Evolutionary conservation across 108 stramenopile species (phyloP), one percentile per base, ranked within the genome.

Genomic region (Cyclotella baltica): DNA sequence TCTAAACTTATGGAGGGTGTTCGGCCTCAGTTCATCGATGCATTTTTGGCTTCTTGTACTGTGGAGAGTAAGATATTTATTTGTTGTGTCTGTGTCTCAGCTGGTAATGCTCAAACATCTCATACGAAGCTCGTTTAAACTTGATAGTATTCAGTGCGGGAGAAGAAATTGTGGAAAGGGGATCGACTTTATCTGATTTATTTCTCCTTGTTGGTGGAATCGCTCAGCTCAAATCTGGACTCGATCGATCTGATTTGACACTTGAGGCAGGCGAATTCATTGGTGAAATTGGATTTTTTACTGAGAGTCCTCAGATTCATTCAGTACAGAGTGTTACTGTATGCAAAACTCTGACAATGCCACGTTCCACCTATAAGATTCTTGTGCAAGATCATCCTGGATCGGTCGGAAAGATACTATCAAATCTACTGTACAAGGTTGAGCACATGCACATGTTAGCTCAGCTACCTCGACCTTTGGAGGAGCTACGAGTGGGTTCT

Each of bases 281-380:
- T 52, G 78, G 78, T 4, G 78, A 82, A 28, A 83, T 87, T 52
- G 87, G 81, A 5, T 87, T 87, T 58, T 85, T 87, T 38, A 85
- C 87, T 20, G 87, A 87, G 46, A 81, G 80, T 0, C 87, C 87
- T 9, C 81, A 85, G 50, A 50, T 87, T 34, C 62, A 81, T 66
- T 75, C 87, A 11, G 78, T 87, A 18, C 18, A 35, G 3, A 67
- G 69, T 35, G 51, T 81, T 22, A 79, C 84, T n/a, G 84, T 85
- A n/a, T 87, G 87, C 69, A 87, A 87, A 61, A 87, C 87, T 13
- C 52, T 87, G 62, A 87, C 79, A 23, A 76, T 87, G 63, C 73
- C 83, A 9, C 69, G 59, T 15, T 61, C 78, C 18, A 37, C 77
- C 5, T 87, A 85, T 77, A 85, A 87, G 67, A 50, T 83, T 1